These are phyloP conservation scores for Zoysia pacifica DNA, from an alignment of 176 grass and related monocot species.

Conservation along the genomic window DNA sequence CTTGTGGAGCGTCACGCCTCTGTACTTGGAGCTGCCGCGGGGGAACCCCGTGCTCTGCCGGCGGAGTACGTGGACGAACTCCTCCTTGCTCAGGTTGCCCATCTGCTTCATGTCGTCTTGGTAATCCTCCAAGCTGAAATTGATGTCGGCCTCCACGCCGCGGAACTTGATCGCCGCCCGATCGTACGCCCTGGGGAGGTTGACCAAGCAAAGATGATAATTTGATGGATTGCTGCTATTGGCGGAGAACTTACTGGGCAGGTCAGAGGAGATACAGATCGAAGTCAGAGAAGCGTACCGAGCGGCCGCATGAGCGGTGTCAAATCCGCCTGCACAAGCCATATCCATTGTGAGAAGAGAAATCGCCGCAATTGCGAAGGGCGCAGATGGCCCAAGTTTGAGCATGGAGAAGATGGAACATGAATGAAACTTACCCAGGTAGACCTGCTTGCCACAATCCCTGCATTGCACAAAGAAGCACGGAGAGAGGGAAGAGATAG, in stretches of 20 bases:
- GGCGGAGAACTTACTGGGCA: background rate
- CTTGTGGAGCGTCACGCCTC: slow-evolving; percentile 96
- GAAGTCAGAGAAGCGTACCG: too few relatives aligned
- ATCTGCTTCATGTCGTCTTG: slow-evolving; percentile 96
- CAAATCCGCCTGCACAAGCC: slow-evolving; percentile 80
- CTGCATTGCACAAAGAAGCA: slow-evolving; percentile 66
- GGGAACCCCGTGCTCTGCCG: slow-evolving; percentile 89
- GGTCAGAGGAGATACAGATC: too few relatives aligned
- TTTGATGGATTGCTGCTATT: background rate
- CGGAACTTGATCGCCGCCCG: slow-evolving; percentile 97
- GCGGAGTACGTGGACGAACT: slow-evolving; percentile 95
- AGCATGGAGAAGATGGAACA: slow-evolving; percentile 47
- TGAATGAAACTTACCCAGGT: slow-evolving; percentile 77
- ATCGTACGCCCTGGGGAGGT: slow-evolving; percentile 74
- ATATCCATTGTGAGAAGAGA: slow-evolving; percentile 13
- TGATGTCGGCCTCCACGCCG: slow-evolving; percentile 90
- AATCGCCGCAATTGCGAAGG: slow-evolving; percentile 17
- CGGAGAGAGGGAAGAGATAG: background rate
- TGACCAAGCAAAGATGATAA: background rate
- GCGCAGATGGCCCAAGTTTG: slow-evolving; percentile 23
- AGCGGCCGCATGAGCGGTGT: slow-evolving; percentile 95
- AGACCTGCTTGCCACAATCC: slow-evolving; percentile 99
- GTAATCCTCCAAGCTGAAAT: slow-evolving; percentile 92
- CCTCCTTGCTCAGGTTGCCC: slow-evolving; percentile 92
- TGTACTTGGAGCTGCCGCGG: slow-evolving; percentile 93